Evolutionary conservation across 1,284 basidiomycete genomes (phyloP), one percentile per base, ranked within the genome.

Genomic region (Moesziomyces sp.): DNA sequence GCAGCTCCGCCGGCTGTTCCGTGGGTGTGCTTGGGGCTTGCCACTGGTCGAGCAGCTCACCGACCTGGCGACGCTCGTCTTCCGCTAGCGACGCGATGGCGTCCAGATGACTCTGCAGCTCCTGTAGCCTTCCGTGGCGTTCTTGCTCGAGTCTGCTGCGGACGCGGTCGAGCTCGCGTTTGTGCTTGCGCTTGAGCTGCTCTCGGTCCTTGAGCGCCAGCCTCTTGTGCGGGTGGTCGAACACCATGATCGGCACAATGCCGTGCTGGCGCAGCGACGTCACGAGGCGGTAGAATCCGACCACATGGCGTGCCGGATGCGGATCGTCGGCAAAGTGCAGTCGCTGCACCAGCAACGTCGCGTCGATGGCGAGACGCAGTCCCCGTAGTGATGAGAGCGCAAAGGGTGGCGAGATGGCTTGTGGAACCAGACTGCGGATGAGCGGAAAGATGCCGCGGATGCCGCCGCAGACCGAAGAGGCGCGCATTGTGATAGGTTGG

Each of bases 221-320:
- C 19, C 78, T 48, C 46, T 76, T 70, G 21, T 67, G 64, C 1
- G 77, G 74, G 26, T 80, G 71, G 53, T 81, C 79, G 42, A 81
- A 81, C 13, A 81, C 71, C 74, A 81, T 77, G 40, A 81, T 61
- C 1, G 79, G 76, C 5, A 62, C 40, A 16, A 79, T 57, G 28
- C 63, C 59, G 49, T 72, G 40, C 21, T 69, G 63, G 9, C 69
- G 67, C 14, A 81, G 51, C n/a, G 74, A 58, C 7, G 49, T 59
- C 47, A 80, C 56, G 33, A 81, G 72, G 10, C 77, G 57, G 54
- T 72, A 72, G 51, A 81, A 74, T 23, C 79, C 79, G 11, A 81
- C 65, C 18, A 80, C 58, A 38, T 81, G 79, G 46, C 79, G 74
- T 13, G 61, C 57, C 16, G 68, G 53, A 40, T 77, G 67, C 16